These are phyloP conservation scores for Penicillium vulpinum DNA, from an alignment of 2,329 filamentous ascomycete species.

Conservation along the genomic window DNA sequence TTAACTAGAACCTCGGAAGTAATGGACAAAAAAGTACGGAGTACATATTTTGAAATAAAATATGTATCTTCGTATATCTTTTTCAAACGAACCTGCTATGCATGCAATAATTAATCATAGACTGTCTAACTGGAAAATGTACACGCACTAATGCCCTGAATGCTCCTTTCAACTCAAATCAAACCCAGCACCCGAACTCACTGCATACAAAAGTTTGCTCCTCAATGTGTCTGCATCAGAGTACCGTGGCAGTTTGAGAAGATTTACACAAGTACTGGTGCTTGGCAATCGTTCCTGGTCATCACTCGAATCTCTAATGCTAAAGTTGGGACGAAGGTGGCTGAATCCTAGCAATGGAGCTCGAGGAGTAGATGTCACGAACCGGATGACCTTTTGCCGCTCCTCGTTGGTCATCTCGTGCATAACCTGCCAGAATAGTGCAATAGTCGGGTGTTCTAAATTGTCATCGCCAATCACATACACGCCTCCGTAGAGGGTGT, in stretches of 20 bases:
- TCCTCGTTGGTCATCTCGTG: constrained; percentile 71
- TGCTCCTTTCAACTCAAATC: constrained; percentile 57
- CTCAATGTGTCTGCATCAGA: constrained; percentile 63
- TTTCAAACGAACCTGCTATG: constrained; percentile 28
- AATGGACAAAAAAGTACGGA: no score
- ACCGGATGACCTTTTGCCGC: constrained; percentile 83
- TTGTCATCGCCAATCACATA: constrained; percentile 89
- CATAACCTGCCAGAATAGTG: constrained; percentile 92
- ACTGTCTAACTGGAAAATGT: constrained; percentile 5
- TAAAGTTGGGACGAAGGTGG: constrained; percentile 81
- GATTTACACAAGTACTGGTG: constrained; percentile 92
- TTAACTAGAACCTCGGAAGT: constrained; percentile 6
- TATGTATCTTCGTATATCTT: no score
- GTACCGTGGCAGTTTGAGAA: constrained; percentile 89
- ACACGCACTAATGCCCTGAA: background rate
- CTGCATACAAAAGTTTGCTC: constrained; percentile 83
- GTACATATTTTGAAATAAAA: no score
- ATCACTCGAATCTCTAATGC: constrained; percentile 77
- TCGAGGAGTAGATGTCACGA: constrained; percentile 89
- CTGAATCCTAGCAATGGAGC: constrained; percentile 87
- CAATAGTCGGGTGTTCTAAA: constrained; percentile 78
- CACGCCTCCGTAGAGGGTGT: constrained; percentile 84
- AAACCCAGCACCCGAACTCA: constrained; percentile 88
- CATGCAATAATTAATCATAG: constrained; percentile 15
- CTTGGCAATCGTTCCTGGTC: constrained; percentile 81